Percentiles rank a stretch among this genome's conserved stretches.
phyloP scores from a whole-genome alignment of 805 yeast species.

The Sugiyamaella boreocaroliniensis region DNA sequence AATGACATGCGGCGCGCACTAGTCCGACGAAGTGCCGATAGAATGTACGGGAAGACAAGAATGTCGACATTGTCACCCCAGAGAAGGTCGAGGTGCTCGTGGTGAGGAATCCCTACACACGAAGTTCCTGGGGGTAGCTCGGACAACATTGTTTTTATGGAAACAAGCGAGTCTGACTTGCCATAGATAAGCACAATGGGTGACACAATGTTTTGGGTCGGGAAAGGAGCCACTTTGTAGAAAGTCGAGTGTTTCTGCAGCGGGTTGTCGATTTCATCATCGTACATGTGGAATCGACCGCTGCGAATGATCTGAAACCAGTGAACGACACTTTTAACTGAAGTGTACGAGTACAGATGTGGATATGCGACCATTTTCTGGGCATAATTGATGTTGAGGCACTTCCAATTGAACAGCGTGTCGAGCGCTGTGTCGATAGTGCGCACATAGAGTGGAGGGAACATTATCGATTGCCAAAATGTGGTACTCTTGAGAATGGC shows the following conservation, averaged over 20 bases:
- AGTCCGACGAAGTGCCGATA: slow-evolving; percentile 16
- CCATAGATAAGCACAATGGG: slow-evolving; percentile 83
- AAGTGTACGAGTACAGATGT: slow-evolving; percentile 84
- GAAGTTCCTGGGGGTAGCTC: slow-evolving; percentile 51
- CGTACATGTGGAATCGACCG: slow-evolving; percentile 81
- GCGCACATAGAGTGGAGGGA: slow-evolving; percentile 66
- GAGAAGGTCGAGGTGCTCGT: slow-evolving; percentile 84
- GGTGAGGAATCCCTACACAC: slow-evolving; percentile 52
- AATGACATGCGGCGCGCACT: background rate
- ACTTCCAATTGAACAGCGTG: slow-evolving; percentile 72
- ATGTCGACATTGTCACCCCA: slow-evolving; percentile 70
- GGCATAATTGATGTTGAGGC: slow-evolving; percentile 57
- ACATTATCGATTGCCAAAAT: slow-evolving; percentile 72
- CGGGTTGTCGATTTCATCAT: slow-evolving; percentile 40
- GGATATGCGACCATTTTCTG: slow-evolving; percentile 79
- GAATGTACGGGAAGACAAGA: slow-evolving; percentile 21
- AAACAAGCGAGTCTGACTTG: slow-evolving; percentile 73
- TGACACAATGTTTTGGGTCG: slow-evolving; percentile 57
- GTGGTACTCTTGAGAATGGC: slow-evolving; percentile 69
- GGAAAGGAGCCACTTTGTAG: slow-evolving; percentile 51
- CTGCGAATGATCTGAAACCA: slow-evolving; percentile 88
- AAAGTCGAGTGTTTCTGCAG: slow-evolving; percentile 25
- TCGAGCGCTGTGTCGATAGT: slow-evolving; percentile 66
- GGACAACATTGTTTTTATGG: slow-evolving; percentile 63
- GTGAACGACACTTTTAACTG: slow-evolving; percentile 89